Base-by-base conservation (phyloP, 106 monocot species). In the Platanthera guangdongensis region DNA sequence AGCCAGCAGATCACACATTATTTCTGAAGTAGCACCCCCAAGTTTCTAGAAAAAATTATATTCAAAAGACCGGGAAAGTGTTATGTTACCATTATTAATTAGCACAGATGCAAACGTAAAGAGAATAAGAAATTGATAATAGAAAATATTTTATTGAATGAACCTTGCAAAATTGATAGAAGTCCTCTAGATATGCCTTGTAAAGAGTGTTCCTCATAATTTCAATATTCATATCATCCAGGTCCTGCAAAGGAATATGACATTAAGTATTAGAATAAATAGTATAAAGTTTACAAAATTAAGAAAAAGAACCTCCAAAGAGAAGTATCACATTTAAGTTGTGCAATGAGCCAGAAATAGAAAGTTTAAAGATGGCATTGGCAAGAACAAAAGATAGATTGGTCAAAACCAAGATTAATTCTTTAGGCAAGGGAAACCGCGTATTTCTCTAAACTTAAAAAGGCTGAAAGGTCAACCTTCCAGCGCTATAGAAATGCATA, bases 201-300 rank as follows among this genome's bases (percentile, higher is more conserved):
- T 99, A 99, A 13, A 99, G 92, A 51, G 99, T 99, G 79, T 99
- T 99, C 84, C 99, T 92, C 99, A 94, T 99, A 74, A 99, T 99
- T 75, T 92, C 99, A 81, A 99, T 92, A 74, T 99, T 99, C 94
- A 94, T 99, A 86, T 94, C 99, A 85, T 99, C 94, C 78, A 94
- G 78, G 64, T 99, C 99, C 99, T 94, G 80, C 50, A 68, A 14
- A 50, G 16, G 13, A 64, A 68, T 7, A 72, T 14, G 15, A 70
- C 70, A 70, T 70, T 14, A 70, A 70, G 9, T 16, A 47, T n/a
- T 25, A 70, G 51, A 51, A 51, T 51, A 4, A 60, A 60, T 60
- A 21, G 8, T 19, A 60, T 19, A 60, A 67, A 30, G 13, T 39
- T 67, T 9, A 67, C 5, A 32, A 22, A 63, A 67, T 30, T 39